These are phyloP conservation scores for Avena atlantica DNA, from an alignment of 176 grass and related monocot genomes.

Conservation along the genomic window DNA sequence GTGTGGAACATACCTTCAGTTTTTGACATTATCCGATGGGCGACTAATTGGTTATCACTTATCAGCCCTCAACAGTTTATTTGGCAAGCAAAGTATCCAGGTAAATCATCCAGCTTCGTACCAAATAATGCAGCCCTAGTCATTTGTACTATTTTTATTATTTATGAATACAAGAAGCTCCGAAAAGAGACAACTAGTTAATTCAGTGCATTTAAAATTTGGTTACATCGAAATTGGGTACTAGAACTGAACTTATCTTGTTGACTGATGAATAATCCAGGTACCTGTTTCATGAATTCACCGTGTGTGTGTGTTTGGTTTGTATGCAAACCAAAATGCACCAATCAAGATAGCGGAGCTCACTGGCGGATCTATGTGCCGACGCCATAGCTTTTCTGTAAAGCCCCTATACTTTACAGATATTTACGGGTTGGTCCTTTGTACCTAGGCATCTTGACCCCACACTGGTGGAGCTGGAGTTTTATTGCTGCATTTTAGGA, in stretches of 20 bases:
- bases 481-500: constrained; percentile 7
- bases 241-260: constrained; percentile 26
- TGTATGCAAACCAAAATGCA: background rate
- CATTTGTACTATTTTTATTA: background rate
- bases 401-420: too few relatives aligned
- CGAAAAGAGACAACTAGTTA: background rate
- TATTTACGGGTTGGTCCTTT: too few relatives aligned
- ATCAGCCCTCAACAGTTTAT: constrained; percentile 13
- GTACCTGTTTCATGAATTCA: background rate
- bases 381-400: too few relatives aligned
- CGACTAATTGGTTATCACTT: background rate
- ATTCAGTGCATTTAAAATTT: background rate
- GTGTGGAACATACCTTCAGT: background rate
- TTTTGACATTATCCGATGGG: background rate
- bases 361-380: too few relatives aligned
- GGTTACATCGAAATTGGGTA: constrained; percentile 12
- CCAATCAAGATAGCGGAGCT: background rate
- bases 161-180: constrained; percentile 11
- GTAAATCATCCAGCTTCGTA: constrained; percentile 31
- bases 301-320: background rate
- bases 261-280: constrained; percentile 8
- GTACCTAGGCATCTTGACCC: too few relatives aligned
- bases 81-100: constrained; percentile 14
- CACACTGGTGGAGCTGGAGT: background rate
- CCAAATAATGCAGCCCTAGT: background rate